These are phyloP conservation scores for Sphagnum magellanicum DNA, from an alignment of 228 moss, liverwort and hornwort genomes.

Conservation along the genomic window DNA sequence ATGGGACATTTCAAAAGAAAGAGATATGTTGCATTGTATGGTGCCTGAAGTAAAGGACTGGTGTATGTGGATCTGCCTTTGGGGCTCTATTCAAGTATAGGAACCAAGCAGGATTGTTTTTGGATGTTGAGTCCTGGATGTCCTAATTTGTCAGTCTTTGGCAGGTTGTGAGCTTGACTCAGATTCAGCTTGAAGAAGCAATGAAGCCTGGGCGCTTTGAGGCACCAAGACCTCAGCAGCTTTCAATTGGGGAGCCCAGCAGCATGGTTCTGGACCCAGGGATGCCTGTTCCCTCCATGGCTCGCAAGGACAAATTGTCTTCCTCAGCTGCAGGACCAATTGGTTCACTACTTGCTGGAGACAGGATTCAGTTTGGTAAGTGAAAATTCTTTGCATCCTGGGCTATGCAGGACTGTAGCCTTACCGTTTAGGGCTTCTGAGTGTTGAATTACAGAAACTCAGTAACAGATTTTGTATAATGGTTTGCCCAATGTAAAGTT, in stretches of 20 bases:
- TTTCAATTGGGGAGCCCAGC: conserved; percentile 63
- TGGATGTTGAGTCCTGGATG: no score
- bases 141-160: background rate
- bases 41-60: background rate
- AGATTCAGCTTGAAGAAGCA: conserved; percentile 96
- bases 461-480: no score
- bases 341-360: conserved; percentile 85
- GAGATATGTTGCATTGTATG: background rate
- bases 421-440: background rate
- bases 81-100: no score
- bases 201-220: conserved; percentile 93
- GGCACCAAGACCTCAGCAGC: conserved; percentile 63
- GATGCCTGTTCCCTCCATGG: conserved; percentile 51
- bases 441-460: no score
- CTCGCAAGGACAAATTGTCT: conserved; percentile 73
- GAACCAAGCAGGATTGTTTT: no score
- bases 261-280: conserved; percentile 78
- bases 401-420: background rate
- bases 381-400: background rate
- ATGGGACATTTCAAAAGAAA: background rate
- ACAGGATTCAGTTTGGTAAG: conserved; percentile 97
- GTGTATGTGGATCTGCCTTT: background rate
- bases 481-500: no score
- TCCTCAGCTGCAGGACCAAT: conserved; percentile 68
- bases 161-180: conserved; percentile 96